These are phyloP conservation scores for Oidiodendron maius DNA, from an alignment of 495 filamentous ascomycete genomes.

Conservation along the genomic window DNA sequence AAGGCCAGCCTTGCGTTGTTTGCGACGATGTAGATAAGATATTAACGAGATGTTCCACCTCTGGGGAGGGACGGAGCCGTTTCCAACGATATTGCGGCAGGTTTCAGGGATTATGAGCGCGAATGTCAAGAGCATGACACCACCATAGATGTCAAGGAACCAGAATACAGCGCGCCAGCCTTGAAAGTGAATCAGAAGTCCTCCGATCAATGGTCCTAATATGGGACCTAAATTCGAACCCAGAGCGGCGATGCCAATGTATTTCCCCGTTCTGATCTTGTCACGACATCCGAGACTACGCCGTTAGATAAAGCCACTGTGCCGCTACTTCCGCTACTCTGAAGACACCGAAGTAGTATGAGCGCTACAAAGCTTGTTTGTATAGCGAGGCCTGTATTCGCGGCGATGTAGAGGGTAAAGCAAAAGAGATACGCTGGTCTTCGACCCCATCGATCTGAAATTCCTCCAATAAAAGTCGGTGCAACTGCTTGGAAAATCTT, in stretches of 20 bases:
- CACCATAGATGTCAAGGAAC: slow-evolving; percentile 56
- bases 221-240: slow-evolving; percentile 41
- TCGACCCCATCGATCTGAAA: slow-evolving; percentile 16
- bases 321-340: slow-evolving; percentile 49
- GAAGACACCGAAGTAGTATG: slow-evolving; percentile 54
- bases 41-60: slow-evolving; percentile 22
- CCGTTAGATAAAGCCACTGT: slow-evolving; percentile 49
- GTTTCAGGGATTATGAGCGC: slow-evolving; percentile 57
- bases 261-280: slow-evolving; percentile 52
- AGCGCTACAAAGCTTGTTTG: slow-evolving; percentile 50
- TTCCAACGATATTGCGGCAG: slow-evolving; percentile 58
- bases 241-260: slow-evolving; percentile 41
- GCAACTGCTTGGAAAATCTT: slow-evolving; percentile 26
- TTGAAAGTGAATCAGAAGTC: slow-evolving; percentile 51
- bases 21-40: slow-evolving; percentile 9
- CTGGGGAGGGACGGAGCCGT: slow-evolving; percentile 39
- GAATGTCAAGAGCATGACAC: slow-evolving; percentile 43
- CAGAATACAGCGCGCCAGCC: slow-evolving; percentile 68
- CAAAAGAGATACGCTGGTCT: slow-evolving; percentile 46
- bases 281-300: slow-evolving; percentile 51
- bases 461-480: slow-evolving; percentile 22
- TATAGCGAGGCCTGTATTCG: slow-evolving; percentile 55
- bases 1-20: not conserved
- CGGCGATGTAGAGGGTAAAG: slow-evolving; percentile 49
- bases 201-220: slow-evolving; percentile 57